Conservation (phyloP, 2,329 filamentous ascomycete species). For the Hypoxylon sp. region DNA sequence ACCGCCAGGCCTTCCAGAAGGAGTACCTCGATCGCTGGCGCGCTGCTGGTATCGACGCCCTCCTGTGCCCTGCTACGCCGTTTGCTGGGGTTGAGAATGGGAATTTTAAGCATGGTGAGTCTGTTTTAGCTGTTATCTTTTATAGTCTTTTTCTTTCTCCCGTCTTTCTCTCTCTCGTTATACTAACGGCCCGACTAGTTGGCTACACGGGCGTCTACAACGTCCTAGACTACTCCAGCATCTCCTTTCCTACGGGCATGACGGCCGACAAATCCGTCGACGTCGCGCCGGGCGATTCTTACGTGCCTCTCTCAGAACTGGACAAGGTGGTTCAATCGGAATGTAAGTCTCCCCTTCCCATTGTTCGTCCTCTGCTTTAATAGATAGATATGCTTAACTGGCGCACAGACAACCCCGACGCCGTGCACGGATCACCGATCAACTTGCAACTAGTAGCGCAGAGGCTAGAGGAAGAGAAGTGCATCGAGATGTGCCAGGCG, state of each 20-base stretch:
- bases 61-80: slow-evolving; percentile 65
- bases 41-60: slow-evolving; percentile 62
- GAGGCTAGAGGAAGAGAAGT: slow-evolving; percentile 46
- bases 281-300: slow-evolving; percentile 37
- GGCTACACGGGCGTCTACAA: slow-evolving; percentile 61
- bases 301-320: slow-evolving; percentile 47
- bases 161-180: background rate
- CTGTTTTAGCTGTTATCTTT: background rate
- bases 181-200: slow-evolving; percentile 44
- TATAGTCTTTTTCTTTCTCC: background rate
- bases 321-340: slow-evolving; percentile 52
- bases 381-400: background rate
- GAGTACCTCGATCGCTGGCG: slow-evolving; percentile 57
- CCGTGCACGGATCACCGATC: slow-evolving; percentile 53
- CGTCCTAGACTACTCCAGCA: slow-evolving; percentile 56
- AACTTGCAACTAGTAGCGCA: slow-evolving; percentile 54
- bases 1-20: slow-evolving; percentile 56
- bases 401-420: slow-evolving; percentile 48
- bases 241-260: slow-evolving; percentile 57
- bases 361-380: background rate
- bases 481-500: slow-evolving; percentile 44
- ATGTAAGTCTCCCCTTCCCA: slow-evolving; percentile 50
- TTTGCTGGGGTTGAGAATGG: slow-evolving; percentile 54
- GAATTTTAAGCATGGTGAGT: slow-evolving; percentile 53
- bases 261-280: slow-evolving; percentile 53